Evolutionary conservation across 257 asterid species (phyloP).

Genomic region (Cruciata laevipes): DNA sequence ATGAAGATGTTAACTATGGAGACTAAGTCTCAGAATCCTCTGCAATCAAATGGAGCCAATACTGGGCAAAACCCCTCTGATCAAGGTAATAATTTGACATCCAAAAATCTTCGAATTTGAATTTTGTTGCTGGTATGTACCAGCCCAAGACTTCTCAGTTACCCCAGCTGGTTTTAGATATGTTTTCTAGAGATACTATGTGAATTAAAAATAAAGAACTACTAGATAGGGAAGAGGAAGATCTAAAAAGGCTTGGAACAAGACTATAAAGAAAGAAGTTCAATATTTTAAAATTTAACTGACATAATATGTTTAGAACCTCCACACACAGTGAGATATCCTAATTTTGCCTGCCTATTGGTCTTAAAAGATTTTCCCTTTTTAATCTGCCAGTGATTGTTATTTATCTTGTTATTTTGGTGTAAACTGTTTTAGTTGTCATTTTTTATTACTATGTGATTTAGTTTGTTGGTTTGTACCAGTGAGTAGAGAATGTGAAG

Average conservation of each 20-base stretch:
- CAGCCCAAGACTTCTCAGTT: not conserved
- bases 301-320: not conserved
- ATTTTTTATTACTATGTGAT: not conserved
- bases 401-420: not conserved
- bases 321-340: not conserved
- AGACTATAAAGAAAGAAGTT: not conserved
- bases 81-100: slow-evolving; percentile 37
- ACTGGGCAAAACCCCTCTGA: slow-evolving; percentile 51
- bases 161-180: not conserved
- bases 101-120: not conserved
- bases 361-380: not conserved
- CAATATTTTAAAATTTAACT: not conserved
- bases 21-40: slow-evolving; percentile 55
- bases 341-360: not conserved
- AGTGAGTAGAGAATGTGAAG: not conserved
- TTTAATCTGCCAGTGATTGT: not conserved
- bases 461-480: not conserved
- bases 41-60: slow-evolving; percentile 45
- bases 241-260: not conserved
- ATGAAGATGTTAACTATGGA: slow-evolving; percentile 84
- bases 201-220: not conserved
- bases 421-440: not conserved
- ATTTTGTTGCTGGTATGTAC: not conserved
- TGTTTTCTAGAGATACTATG: not conserved
- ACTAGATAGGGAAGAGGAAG: not conserved